Percentiles rank a stretch among this genome's conserved stretches.
Evolutionary conservation across 805 yeast genomes (phyloP).

Genomic region (Nakazawaea populi): DNA sequence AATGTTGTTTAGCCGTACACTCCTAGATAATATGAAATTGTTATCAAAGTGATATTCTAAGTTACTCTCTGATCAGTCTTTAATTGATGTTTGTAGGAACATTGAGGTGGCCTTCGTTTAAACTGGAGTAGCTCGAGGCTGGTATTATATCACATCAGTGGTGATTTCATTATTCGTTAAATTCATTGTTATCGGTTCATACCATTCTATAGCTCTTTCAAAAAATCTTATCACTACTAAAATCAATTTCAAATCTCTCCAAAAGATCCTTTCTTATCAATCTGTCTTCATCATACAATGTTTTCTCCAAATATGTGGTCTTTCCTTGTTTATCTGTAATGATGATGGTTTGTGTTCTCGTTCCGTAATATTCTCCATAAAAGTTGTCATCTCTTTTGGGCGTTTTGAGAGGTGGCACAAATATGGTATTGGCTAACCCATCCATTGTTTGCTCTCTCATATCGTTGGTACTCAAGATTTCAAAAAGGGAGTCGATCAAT

Average conservation of each 20-base stretch:
- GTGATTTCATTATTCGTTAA: too few relatives aligned
- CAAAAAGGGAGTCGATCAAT: slow-evolving; percentile 47
- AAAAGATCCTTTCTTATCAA: not conserved
- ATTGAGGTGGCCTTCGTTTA: too few relatives aligned
- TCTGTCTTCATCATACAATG: slow-evolving; percentile 33
- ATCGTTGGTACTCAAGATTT: slow-evolving; percentile 42
- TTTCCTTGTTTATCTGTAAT: slow-evolving; percentile 45
- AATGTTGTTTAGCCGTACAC: not conserved
- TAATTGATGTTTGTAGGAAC: too few relatives aligned
- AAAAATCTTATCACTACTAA: too few relatives aligned
- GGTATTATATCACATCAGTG: too few relatives aligned
- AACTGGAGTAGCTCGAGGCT: too few relatives aligned
- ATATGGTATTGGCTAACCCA: slow-evolving; percentile 52
- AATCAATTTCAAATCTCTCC: not conserved
- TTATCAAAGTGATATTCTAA: too few relatives aligned
- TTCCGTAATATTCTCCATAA: slow-evolving; percentile 69
- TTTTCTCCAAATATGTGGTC: slow-evolving; percentile 56
- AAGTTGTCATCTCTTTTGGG: slow-evolving; percentile 18
- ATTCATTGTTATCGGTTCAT: too few relatives aligned
- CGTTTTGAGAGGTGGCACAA: slow-evolving; percentile 59
- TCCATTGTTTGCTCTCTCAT: slow-evolving; percentile 26
- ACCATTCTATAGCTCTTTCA: too few relatives aligned
- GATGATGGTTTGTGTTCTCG: slow-evolving; percentile 80
- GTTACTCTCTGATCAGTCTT: too few relatives aligned
- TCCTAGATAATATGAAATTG: too few relatives aligned